Evolutionary conservation across 73 alveolate genomes (phyloP).

Genomic region (Paramecium octaurelia): DNA sequence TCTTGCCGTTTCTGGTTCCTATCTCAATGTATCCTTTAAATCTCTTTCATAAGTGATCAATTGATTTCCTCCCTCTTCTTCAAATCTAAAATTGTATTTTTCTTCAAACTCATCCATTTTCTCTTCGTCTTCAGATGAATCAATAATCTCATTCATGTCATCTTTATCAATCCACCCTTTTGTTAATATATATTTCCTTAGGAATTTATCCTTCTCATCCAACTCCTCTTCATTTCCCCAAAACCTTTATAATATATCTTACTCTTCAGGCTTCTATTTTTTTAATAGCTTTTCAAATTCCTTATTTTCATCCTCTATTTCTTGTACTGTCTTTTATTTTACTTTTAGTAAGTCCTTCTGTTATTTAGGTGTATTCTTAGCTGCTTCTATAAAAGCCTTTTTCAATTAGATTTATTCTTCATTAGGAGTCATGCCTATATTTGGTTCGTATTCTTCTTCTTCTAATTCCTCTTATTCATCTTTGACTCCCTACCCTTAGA

Average conservation of each 20-base stretch:
- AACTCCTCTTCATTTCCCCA: constrained; percentile 51
- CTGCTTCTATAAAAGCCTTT: constrained; percentile 56
- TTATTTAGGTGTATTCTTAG: constrained; percentile 1
- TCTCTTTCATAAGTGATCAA: too few relatives aligned
- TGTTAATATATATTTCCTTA: constrained; percentile 58
- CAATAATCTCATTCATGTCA: constrained; percentile 39
- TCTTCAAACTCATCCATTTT: constrained; percentile 50
- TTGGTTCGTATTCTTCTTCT: constrained; percentile 21
- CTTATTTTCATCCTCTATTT: constrained; percentile 60
- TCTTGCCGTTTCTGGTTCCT: too few relatives aligned
- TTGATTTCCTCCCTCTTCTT: too few relatives aligned
- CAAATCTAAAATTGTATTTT: too few relatives aligned
- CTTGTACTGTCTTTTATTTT: background rate
- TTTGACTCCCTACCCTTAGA: constrained; percentile 30
- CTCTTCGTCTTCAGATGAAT: constrained; percentile 56
- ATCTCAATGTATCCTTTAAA: too few relatives aligned
- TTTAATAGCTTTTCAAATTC: constrained; percentile 47
- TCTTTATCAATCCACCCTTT: constrained; percentile 60
- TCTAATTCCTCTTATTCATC: constrained; percentile 50
- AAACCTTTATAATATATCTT: constrained; percentile 33
- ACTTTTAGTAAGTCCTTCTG: constrained; percentile 4
- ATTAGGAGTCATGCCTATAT: constrained; percentile 41
- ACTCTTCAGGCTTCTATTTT: constrained; percentile 7
- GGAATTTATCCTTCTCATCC: constrained; percentile 56
- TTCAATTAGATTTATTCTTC: constrained; percentile 43